Percentiles rank a stretch among this genome's conserved stretches.
Conservation (phyloP, 2,329 filamentous ascomycete genomes). For the Exophiala alcalophila region DNA sequence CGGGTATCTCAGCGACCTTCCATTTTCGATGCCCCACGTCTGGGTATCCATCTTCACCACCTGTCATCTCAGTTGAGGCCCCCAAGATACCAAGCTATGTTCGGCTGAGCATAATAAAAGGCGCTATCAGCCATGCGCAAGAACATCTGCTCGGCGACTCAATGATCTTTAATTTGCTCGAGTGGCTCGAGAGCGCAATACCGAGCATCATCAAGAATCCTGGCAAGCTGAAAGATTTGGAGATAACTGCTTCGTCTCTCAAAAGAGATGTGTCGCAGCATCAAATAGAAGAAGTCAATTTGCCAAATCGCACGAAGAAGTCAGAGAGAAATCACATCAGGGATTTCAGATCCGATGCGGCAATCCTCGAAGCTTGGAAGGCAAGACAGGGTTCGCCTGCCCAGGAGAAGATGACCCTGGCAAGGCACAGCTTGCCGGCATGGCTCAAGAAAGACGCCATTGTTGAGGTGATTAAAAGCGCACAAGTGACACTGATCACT, state of each 20-base stretch:
- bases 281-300: neutral
- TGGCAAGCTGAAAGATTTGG: slow-evolving; percentile 78
- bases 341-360: slow-evolving; percentile 32
- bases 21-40: slow-evolving; percentile 68
- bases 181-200: slow-evolving; percentile 87
- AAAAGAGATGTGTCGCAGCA: neutral
- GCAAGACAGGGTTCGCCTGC: slow-evolving; percentile 61
- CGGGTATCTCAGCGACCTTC: slow-evolving; percentile 34
- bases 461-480: slow-evolving; percentile 67
- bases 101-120: slow-evolving; percentile 79
- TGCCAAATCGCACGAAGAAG: neutral
- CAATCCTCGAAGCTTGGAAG: slow-evolving; percentile 63
- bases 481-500: slow-evolving; percentile 93
- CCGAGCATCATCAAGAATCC: slow-evolving; percentile 79
- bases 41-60: slow-evolving; percentile 63
- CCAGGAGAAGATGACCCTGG: slow-evolving; percentile 71
- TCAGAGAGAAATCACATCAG: slow-evolving; percentile 3
- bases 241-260: slow-evolving; percentile 64
- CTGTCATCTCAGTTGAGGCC: slow-evolving; percentile 65
- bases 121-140: slow-evolving; percentile 68
- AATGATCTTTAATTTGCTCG: slow-evolving; percentile 85
- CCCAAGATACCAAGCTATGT: slow-evolving; percentile 75
- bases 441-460: slow-evolving; percentile 80
- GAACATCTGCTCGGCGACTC: slow-evolving; percentile 74
- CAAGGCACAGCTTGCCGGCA: slow-evolving; percentile 74